These are phyloP conservation scores for Umbilicus rupestris DNA, from an alignment of 164 flowering plant genomes.

Conservation along the genomic window DNA sequence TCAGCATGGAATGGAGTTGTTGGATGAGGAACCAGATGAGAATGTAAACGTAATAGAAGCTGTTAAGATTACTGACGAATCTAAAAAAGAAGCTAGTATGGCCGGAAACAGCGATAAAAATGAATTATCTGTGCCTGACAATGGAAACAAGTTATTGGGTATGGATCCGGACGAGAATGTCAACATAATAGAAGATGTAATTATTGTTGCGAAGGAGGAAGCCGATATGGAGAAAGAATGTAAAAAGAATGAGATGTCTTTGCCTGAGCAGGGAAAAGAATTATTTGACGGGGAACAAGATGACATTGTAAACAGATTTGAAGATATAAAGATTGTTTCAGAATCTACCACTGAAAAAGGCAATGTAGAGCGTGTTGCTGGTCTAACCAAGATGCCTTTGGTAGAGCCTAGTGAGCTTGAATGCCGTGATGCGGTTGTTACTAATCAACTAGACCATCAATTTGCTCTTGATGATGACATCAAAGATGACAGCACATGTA, in stretches of 20 bases:
- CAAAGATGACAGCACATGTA: constrained; percentile 19
- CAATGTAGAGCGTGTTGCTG: neutral
- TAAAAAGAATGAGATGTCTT: neutral
- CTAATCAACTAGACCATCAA: neutral
- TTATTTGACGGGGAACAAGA: neutral
- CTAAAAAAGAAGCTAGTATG: neutral
- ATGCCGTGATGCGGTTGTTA: constrained; percentile 9
- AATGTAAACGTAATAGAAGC: neutral
- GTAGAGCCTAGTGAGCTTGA: constrained; percentile 3
- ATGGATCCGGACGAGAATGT: neutral
- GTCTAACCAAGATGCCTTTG: neutral
- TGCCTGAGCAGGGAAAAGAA: neutral
- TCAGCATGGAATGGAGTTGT: constrained; percentile 22
- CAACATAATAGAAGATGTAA: neutral
- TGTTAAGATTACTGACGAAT: neutral
- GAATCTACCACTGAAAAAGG: neutral
- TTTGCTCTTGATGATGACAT: constrained; percentile 11
- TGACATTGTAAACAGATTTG: neutral
- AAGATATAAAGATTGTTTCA: neutral
- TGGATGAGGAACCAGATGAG: neutral
- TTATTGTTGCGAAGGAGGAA: neutral
- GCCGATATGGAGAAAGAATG: neutral
- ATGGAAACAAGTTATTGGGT: neutral
- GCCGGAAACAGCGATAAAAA: neutral
- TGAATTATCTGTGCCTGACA: neutral